phyloP scores from a whole-genome alignment of 2,329 filamentous ascomycete genomes.

The Aspergillus novoparasiticus region DNA sequence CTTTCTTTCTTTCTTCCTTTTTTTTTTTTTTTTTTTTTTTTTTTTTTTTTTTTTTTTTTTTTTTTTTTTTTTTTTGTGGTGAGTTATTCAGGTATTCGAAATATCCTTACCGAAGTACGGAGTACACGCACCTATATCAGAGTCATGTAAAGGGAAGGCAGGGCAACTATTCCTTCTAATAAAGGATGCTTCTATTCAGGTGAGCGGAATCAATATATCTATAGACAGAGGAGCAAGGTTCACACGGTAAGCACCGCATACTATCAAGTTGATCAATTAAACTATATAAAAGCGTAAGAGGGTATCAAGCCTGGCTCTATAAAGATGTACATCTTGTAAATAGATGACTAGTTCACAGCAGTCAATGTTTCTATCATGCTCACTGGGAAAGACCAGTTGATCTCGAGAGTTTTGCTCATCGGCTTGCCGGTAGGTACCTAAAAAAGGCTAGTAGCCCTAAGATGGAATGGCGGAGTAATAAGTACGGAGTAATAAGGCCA shows the following conservation, averaged over 20 bases:
- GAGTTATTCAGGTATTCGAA: not conserved
- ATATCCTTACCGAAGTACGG: not conserved
- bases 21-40: not conserved
- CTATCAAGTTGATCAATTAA: not conserved
- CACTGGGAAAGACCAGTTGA: not conserved
- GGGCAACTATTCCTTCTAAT: not conserved
- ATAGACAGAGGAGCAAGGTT: not conserved
- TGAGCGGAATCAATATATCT: not conserved
- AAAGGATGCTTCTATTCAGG: not conserved
- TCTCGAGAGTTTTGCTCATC: not conserved
- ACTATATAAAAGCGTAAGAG: not conserved
- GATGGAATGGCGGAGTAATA: not conserved
- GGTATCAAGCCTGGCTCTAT: not conserved
- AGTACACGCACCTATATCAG: not conserved
- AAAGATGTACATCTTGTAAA: not conserved
- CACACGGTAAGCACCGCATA: not conserved
- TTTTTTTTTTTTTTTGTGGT: not conserved
- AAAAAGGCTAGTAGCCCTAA: not conserved
- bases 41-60: not conserved
- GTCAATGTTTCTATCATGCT: not conserved
- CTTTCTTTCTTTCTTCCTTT: too few species aligned
- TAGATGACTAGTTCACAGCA: not conserved
- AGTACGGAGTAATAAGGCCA: not conserved
- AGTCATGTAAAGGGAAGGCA: not conserved
- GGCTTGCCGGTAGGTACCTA: not conserved